Evolutionary conservation across 179 eudicot genomes (phyloP), one percentile per base, ranked within the genome.

Genomic region (Nepenthes alata): DNA sequence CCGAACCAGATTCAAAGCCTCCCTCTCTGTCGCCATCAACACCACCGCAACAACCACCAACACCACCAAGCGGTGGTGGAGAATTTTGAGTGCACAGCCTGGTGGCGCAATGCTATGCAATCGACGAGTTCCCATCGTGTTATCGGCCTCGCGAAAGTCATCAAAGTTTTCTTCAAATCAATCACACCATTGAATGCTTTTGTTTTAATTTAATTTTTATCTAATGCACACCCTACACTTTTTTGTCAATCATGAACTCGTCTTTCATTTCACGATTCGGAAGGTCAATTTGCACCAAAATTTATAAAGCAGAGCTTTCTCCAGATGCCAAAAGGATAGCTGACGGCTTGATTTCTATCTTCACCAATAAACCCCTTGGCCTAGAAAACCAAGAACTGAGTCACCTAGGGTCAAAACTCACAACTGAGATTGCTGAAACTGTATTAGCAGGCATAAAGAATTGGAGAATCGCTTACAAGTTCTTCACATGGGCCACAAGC

Each of bases 401-500:
- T 50, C 71, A 73, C 37, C 72, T 81, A 9, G 81, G 80, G 36
- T 67, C 77, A 3, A 67, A 68, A 51, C 79, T 89, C 66, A 80
- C 79, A 10, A 74, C 83, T 14, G 57, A 67, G 1, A 74, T 89
- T 2, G 97, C 81, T 39, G 97, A 87, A 65, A 13, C 68, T 7
- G 93, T 76, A 16, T 61, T 89, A 35, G 78, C 67, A 55, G 57
- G 65, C 0, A 67, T 89, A 35, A 77, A 63, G 37, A 80, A 58
- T 58, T 87, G 95, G 97, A 78, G 63, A 67, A 35, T 60, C 9
- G 91, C 95, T 10, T 74, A 67, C 45, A 11, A 54, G 0, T 89
- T 87, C 78, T 89, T 89, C 53, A 35, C 37, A 2, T 89, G 97
- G 97, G 91, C 93, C 2, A 75, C 82, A 41, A 56, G 57, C 8